Conservation (phyloP, 345 rosid species). For the Gossypium raimondii region DNA sequence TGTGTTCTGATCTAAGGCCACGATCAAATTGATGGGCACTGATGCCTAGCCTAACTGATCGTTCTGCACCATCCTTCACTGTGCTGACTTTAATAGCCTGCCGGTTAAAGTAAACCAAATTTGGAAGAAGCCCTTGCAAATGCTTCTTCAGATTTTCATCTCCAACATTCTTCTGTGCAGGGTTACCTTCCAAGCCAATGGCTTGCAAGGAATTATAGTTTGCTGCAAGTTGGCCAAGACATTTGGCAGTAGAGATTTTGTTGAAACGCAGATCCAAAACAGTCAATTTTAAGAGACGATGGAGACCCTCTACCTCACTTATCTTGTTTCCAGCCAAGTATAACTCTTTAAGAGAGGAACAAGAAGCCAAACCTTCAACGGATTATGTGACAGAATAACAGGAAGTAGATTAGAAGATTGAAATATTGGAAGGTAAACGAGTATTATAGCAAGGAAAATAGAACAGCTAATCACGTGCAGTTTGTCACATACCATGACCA, state of each 20-base stretch:
- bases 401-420: neutral
- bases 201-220: conserved; percentile 92
- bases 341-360: conserved; percentile 89
- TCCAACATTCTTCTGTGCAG: conserved; percentile 94
- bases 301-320: conserved; percentile 94
- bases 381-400: neutral
- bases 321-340: conserved; percentile 92
- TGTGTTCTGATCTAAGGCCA: conserved; percentile 56
- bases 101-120: conserved; percentile 70
- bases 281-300: conserved; percentile 76
- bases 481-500: conserved; percentile 72
- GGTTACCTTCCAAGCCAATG: conserved; percentile 94
- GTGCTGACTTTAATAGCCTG: conserved; percentile 57
- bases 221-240: conserved; percentile 94
- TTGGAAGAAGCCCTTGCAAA: conserved; percentile 77
- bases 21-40: conserved; percentile 59
- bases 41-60: conserved; percentile 56
- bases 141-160: conserved; percentile 86
- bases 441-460: neutral
- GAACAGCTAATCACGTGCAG: neutral
- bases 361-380: conserved; percentile 76
- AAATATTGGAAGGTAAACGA: neutral
- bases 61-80: conserved; percentile 60
- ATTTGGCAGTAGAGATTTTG: conserved; percentile 80
- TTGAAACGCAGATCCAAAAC: conserved; percentile 87